A percentile compares a stretch with the other conserved stretches of the same genome.
phyloP scores from a whole-genome alignment of 2,329 filamentous ascomycete species.

The Arthrobotrys sinensis region DNA sequence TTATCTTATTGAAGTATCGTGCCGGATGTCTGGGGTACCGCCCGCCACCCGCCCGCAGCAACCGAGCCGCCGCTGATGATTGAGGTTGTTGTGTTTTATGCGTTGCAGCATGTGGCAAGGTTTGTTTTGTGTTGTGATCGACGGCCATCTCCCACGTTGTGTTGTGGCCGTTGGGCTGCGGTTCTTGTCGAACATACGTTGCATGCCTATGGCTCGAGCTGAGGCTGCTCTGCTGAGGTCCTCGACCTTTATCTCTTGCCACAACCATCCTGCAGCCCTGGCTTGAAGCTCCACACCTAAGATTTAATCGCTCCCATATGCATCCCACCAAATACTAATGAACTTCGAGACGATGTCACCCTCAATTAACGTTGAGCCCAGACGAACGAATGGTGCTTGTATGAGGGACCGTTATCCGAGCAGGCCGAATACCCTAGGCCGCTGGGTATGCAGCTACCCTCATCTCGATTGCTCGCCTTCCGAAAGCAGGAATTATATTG shows the following conservation, averaged over 20 bases:
- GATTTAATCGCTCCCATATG: background rate
- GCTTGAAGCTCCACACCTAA: background rate
- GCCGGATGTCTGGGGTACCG: background rate
- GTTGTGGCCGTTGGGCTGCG: background rate
- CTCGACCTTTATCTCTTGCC: too few relatives aligned
- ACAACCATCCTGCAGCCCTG: too few relatives aligned
- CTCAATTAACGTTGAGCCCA: conserved; percentile 3
- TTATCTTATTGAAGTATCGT: conserved; percentile 5
- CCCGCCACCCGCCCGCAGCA: conserved; percentile 4
- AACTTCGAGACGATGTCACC: conserved; percentile 12
- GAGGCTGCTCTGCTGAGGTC: too few relatives aligned
- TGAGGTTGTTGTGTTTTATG: conserved; percentile 16
- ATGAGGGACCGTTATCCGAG: conserved; percentile 20
- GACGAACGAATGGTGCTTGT: background rate
- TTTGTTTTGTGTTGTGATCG: background rate
- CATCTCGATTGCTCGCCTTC: conserved; percentile 34
- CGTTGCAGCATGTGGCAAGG: background rate
- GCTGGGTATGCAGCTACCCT: conserved; percentile 7
- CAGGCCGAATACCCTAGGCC: conserved; percentile 9
- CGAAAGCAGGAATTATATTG: conserved; percentile 26
- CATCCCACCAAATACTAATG: background rate
- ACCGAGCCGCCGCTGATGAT: background rate
- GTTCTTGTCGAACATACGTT: too few relatives aligned
- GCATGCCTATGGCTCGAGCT: too few relatives aligned
- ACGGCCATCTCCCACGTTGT: background rate